Base-by-base conservation (phyloP, 2,329 filamentous ascomycete species). In the Diatrype stigma region DNA sequence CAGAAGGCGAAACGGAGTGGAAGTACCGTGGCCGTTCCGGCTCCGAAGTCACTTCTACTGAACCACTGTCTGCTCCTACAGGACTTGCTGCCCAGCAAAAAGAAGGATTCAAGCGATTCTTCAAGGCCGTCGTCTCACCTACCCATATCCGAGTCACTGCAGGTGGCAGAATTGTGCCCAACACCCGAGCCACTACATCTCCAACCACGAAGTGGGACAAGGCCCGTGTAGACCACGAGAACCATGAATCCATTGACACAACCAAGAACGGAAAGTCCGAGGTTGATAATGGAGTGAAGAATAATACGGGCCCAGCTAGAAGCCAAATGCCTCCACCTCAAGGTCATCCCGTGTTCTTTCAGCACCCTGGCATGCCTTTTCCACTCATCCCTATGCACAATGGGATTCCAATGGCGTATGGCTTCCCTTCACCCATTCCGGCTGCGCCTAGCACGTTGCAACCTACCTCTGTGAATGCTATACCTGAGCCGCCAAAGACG, bases 51-150 rank as follows among this genome's bases (percentile, higher is more conserved):
- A 60, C 64, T 17, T 65, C 67, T 42, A 67, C 63, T 40, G 77
- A 77, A 45, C 79, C 80, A 6, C 68, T 82, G 34, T 69, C 77
- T 47, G 81, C 81, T 21, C 82, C 82, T 11, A 65, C 73, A 19
- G 79, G 74, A 8, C 65, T 79, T 32, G 67, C 65, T 35, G 77
- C 79, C 23, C 82, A 86, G 63, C 77, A 79, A 57, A 77, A 76
- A 32, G 81, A 86, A 63, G 84, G 84, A n/a, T 87, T 87, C 58
- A 79, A 84, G 63, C 75, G 78, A 48, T 87, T 87, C 62, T 86
- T 83, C 69, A 82, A 84, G 62, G 82, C 83, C 11, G 84, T 86
- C n/a, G 76, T 81, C 4, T 87, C 84, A 32, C 84, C 84, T 7
- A 84, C 81, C 14, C 82, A 86, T 64, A 78, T 86, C 55, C 79